Base-by-base conservation (phyloP, 1,139 yeast genomes). In the Sugiyamaella novakii region DNA sequence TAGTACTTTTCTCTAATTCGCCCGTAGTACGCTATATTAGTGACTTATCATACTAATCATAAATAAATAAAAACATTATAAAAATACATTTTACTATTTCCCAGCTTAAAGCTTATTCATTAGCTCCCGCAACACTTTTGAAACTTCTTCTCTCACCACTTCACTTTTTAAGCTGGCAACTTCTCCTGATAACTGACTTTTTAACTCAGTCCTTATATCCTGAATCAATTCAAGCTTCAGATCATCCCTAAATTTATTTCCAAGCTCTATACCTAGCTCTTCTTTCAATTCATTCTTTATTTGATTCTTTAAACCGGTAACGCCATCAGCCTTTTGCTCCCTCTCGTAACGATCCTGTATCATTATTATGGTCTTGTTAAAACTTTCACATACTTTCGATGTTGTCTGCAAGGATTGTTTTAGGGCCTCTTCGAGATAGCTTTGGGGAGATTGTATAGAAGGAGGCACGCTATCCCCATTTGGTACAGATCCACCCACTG, bases 321-420 rank as follows among this genome's bases (percentile, higher is more conserved):
- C 7, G n/a, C 14, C 30, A 2, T 21, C 21, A 5, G 24, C 12
- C 19, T 12, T 11, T 7, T 34, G 19, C 25, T 33, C 34, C 2
- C 12, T 28, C 18, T 39, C 18, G n/a, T 39, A 21, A n/a, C 14
- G n/a, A 15, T 42, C 33, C 6, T 25, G 11, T 28, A 42, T 12
- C 24, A 42, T 8, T 25, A 19, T 12, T 14, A 42, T 33, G 1
- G 39, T 31, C 12, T 35, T 27, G 28, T 31, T 25, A 21, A 42
- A 42, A 31, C 46, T 42, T 17, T 42, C 46, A 31, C 46, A 42
- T 33, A 42, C 27, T 28, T 34, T 42, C 12, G 46, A 28, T 14
- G 46, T 42, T 4, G 40, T 31, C 2, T 33, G 38, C n/a, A 42
- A 18, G 7, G 36, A 33, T n/a, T 42, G 46, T 34, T 25, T 33